Percentiles rank a stretch among this genome's conserved stretches.
Evolutionary conservation across 257 asterid species (phyloP).

Genomic region (Cinchona pubescens): DNA sequence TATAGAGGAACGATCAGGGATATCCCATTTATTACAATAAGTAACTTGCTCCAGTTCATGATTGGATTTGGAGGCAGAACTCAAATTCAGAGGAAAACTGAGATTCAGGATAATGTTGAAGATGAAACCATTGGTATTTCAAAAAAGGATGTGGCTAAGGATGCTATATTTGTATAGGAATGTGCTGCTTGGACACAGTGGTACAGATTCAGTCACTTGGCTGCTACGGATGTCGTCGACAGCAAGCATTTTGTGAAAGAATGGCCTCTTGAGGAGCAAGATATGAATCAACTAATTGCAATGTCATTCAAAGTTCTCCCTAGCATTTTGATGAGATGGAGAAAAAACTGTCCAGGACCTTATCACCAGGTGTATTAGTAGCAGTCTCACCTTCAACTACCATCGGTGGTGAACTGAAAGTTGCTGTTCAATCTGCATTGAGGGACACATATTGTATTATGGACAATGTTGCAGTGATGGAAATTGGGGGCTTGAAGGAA

Average conservation of each 20-base stretch:
- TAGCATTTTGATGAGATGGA: slow-evolving; percentile 73
- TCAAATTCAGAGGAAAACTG: slow-evolving; percentile 8
- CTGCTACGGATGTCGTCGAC: slow-evolving; percentile 35
- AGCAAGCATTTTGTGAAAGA: slow-evolving; percentile 53
- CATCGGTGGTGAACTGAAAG: slow-evolving; percentile 50
- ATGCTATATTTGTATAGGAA: slow-evolving; percentile 47
- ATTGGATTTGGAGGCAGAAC: slow-evolving; percentile 34
- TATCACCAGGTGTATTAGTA: slow-evolving; percentile 71
- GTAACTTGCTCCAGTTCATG: slow-evolving; percentile 60
- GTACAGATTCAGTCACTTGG: slow-evolving; percentile 24
- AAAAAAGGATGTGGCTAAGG: slow-evolving; percentile 28
- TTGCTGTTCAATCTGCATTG: slow-evolving; percentile 55
- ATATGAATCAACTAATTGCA: slow-evolving; percentile 26
- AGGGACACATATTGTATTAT: slow-evolving; percentile 67
- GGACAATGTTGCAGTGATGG: slow-evolving; percentile 58
- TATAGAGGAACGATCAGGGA: slow-evolving; percentile 49
- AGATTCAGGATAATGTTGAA: slow-evolving; percentile 15
- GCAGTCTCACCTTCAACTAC: slow-evolving; percentile 45
- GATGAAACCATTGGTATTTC: slow-evolving; percentile 9
- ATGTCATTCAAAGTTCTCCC: slow-evolving; percentile 63
- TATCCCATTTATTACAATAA: slow-evolving; percentile 41
- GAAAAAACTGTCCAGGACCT: slow-evolving; percentile 42
- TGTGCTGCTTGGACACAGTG: slow-evolving; percentile 41
- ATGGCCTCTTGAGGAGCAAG: slow-evolving; percentile 34
- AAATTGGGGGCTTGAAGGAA: slow-evolving; percentile 64